Conservation (phyloP, 2,329 filamentous ascomycete species). For the Akanthomyces uredinophilus region DNA sequence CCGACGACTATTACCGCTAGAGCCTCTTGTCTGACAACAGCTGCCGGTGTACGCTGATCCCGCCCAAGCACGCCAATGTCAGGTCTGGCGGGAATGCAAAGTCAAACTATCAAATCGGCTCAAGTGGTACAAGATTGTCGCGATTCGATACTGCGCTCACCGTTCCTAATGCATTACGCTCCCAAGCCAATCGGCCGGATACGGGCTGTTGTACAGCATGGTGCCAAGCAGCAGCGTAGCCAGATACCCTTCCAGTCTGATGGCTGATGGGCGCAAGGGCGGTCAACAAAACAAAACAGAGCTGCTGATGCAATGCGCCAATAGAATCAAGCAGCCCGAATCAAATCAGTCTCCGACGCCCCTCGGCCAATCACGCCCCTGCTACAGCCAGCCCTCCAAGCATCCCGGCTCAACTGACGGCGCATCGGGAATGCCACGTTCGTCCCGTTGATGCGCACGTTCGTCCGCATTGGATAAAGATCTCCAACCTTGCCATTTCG, state of each 20-base stretch:
- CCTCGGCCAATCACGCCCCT: background rate
- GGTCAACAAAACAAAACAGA: background rate
- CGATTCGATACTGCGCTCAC: background rate
- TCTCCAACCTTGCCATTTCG: background rate
- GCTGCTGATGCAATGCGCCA: background rate
- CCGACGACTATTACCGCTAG: background rate
- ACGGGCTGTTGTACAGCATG: background rate
- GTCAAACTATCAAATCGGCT: background rate
- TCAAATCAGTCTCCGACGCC: background rate
- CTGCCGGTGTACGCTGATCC: background rate
- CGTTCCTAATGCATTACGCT: background rate
- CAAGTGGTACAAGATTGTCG: background rate
- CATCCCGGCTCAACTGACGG: background rate
- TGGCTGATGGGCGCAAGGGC: background rate
- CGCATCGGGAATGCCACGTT: background rate
- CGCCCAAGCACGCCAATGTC: background rate
- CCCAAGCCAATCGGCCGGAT: background rate
- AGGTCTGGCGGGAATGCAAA: background rate
- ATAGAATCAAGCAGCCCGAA: background rate
- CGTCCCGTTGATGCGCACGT: background rate
- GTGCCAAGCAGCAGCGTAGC: background rate
- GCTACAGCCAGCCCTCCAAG: background rate
- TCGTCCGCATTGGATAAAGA: slow-evolving; percentile 6
- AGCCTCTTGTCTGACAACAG: background rate
- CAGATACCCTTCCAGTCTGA: background rate